Percentiles rank a stretch among this genome's conserved stretches.
Evolutionary conservation across 495 filamentous ascomycete species (phyloP).

Genomic region (Aspergillus indologenus): DNA sequence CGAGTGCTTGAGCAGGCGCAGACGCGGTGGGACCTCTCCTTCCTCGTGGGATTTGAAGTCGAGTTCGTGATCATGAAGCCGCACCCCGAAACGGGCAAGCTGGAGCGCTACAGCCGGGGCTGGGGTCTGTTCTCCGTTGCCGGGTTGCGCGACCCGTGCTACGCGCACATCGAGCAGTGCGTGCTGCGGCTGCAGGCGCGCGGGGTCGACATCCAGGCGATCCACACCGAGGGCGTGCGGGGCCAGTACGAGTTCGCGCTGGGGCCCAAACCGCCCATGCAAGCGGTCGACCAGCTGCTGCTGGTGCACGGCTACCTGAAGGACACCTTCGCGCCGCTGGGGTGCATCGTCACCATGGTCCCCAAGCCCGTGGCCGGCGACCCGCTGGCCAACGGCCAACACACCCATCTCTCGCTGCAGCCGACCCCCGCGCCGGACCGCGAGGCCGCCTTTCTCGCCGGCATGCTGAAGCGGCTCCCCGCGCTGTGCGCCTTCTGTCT

Average conservation of each 20-base stretch:
- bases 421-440: slow-evolving; percentile 37
- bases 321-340: slow-evolving; percentile 53
- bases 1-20: neutral
- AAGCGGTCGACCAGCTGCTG: slow-evolving; percentile 63
- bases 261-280: slow-evolving; percentile 53
- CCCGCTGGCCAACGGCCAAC: slow-evolving; percentile 57
- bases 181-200: slow-evolving; percentile 34
- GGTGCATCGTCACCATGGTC: slow-evolving; percentile 60
- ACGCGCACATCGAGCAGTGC: slow-evolving; percentile 54
- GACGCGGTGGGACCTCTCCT: slow-evolving; percentile 10
- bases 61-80: slow-evolving; percentile 59
- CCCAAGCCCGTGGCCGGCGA: slow-evolving; percentile 58
- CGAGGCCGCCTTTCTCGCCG: neutral
- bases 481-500: neutral
- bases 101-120: slow-evolving; percentile 6
- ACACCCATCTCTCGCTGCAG: slow-evolving; percentile 63
- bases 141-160: slow-evolving; percentile 48
- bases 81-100: neutral
- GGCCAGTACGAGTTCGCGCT: slow-evolving; percentile 72
- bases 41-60: slow-evolving; percentile 70
- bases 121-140: slow-evolving; percentile 32
- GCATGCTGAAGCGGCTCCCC: neutral
- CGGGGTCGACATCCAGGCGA: slow-evolving; percentile 57
- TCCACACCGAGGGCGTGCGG: slow-evolving; percentile 57
- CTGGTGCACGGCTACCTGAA: slow-evolving; percentile 57